Percentiles rank a stretch among this genome's conserved stretches.
These are phyloP conservation scores for Aspergillus ustus DNA, from an alignment of 2,329 filamentous ascomycete genomes.

Conservation along the genomic window DNA sequence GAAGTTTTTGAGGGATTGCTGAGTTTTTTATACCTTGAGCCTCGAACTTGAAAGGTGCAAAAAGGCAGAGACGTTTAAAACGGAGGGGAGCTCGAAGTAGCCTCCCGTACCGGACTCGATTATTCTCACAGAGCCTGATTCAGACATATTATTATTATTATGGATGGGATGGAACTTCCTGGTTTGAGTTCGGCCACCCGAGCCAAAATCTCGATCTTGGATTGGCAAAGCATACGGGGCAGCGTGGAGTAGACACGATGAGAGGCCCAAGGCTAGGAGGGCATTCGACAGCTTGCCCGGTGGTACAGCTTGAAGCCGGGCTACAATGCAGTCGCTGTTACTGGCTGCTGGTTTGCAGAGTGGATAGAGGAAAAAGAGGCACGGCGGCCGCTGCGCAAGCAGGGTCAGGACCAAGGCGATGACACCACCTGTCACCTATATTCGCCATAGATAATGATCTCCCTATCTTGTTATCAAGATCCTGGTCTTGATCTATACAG, in stretches of 20 bases:
- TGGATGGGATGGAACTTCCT: not conserved
- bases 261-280: conserved; percentile 1
- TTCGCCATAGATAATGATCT: conserved; percentile 17
- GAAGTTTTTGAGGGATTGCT: not conserved
- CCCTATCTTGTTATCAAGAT: conserved; percentile 13
- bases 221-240: not conserved
- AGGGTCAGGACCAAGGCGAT: conserved; percentile 13
- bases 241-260: not conserved
- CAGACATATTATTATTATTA: not conserved
- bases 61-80: not conserved
- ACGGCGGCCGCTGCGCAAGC: not conserved
- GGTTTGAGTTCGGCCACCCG: conserved; percentile 9
- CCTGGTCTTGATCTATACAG: conserved; percentile 14
- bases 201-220: not conserved
- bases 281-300: not conserved
- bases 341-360: not conserved
- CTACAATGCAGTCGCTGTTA: conserved; percentile 8
- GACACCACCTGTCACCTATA: conserved; percentile 16
- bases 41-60: not conserved
- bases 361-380: not conserved
- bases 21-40: not conserved
- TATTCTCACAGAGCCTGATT: not conserved
- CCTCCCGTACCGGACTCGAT: not conserved
- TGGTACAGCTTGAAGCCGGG: not conserved
- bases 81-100: not conserved